Conservation (phyloP, 495 filamentous ascomycete species). For the Penicillium desertorum region DNA sequence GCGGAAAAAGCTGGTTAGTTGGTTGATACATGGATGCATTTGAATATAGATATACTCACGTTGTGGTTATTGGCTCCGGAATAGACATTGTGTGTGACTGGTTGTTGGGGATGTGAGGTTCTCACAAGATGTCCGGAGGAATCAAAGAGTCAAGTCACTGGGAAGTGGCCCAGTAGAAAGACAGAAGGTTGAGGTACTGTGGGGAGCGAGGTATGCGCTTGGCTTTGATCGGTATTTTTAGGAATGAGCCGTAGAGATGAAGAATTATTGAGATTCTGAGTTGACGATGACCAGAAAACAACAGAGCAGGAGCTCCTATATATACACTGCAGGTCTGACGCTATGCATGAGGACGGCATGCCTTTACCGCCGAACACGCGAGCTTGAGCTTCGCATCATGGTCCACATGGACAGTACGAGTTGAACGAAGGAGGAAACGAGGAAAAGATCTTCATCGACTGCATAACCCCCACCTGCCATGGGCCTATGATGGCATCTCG, state of each 20-base stretch:
- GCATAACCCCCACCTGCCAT: conserved; percentile 17
- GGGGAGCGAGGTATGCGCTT: neutral
- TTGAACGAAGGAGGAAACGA: conserved; percentile 23
- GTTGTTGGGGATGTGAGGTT: neutral
- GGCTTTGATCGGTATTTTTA: neutral
- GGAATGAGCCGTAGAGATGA: neutral
- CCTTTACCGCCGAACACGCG: conserved; percentile 23
- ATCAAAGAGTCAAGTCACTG: neutral
- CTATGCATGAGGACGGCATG: conserved; percentile 22
- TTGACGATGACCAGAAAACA: conserved; percentile 9
- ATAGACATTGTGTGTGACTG: conserved; percentile 22
- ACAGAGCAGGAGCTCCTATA: conserved; percentile 23
- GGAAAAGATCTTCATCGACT: conserved; percentile 27
- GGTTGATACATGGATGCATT: no score
- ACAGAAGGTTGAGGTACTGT: neutral
- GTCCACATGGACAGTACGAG: conserved; percentile 29
- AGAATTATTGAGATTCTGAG: conserved; percentile 12
- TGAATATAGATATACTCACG: conserved; percentile 10
- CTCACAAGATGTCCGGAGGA: neutral
- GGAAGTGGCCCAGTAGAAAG: neutral
- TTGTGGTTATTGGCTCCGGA: conserved; percentile 16
- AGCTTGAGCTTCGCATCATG: conserved; percentile 25
- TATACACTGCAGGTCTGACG: conserved; percentile 18
- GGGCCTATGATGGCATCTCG: conserved; percentile 27
- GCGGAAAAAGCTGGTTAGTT: conserved; percentile 13